These are phyloP conservation scores for Fusarium coffeatum DNA, from an alignment of 2,329 filamentous ascomycete genomes.

Conservation along the genomic window DNA sequence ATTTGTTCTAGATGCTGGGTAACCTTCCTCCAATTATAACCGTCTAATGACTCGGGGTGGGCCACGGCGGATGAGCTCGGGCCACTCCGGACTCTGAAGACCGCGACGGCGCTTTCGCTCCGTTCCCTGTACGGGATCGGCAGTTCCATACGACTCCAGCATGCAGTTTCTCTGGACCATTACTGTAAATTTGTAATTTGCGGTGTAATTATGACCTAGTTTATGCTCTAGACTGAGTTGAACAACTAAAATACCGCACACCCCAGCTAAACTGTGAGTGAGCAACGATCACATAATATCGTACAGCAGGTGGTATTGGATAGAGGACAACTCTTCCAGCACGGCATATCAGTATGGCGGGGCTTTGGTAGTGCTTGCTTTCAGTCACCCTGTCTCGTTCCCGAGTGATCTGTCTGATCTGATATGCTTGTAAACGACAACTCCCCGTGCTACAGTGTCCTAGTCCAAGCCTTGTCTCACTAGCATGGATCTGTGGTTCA, in stretches of 20 bases:
- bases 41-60: constrained; percentile 12
- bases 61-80: constrained; percentile 24
- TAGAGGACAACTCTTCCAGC: background rate
- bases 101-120: constrained; percentile 9
- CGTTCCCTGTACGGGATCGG: constrained; percentile 16
- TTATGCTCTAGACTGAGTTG: background rate
- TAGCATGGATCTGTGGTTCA: background rate
- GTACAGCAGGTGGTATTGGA: background rate
- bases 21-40: constrained; percentile 20
- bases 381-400: constrained; percentile 4
- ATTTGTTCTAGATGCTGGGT: constrained; percentile 15
- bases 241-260: constrained; percentile 5
- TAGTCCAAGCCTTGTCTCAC: constrained; percentile 14
- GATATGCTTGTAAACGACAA: constrained; percentile 36
- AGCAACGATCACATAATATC: background rate
- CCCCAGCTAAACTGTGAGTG: background rate
- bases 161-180: background rate
- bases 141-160: background rate
- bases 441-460: background rate
- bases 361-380: constrained; percentile 14
- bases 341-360: constrained; percentile 15
- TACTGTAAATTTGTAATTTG: background rate
- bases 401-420: background rate
- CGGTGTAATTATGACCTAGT: background rate
- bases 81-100: constrained; percentile 21